These are phyloP conservation scores for Coemansia sp. DNA, from an alignment of 192 early-diverging fungal genomes.

Conservation along the genomic window DNA sequence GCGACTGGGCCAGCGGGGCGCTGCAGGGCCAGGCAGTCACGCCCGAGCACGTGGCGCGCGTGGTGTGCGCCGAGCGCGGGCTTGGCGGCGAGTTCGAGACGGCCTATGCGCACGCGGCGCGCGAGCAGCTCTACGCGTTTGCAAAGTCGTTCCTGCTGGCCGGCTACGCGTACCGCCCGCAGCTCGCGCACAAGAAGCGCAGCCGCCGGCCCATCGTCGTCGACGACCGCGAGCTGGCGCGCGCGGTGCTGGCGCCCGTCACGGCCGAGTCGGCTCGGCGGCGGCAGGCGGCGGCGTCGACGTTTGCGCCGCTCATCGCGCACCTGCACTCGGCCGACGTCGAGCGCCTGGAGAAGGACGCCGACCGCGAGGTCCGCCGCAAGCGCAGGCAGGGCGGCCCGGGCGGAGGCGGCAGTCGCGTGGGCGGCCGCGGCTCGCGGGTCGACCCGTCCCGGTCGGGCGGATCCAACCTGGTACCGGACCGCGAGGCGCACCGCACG, in stretches of 20 bases:
- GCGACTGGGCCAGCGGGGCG: constrained; percentile 44
- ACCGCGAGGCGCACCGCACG: constrained; percentile 48
- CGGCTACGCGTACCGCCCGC: constrained; percentile 80
- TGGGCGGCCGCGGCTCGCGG: background rate
- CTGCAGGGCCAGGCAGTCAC: constrained; percentile 41
- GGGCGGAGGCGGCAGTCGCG: background rate
- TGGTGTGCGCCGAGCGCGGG: constrained; percentile 74
- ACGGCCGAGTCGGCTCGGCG: constrained; percentile 31
- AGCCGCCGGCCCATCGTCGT: constrained; percentile 15
- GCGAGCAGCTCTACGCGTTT: constrained; percentile 89
- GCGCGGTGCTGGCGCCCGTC: constrained; percentile 72
- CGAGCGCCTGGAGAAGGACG: constrained; percentile 83
- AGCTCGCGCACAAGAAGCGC: constrained; percentile 46
- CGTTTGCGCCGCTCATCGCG: constrained; percentile 67
- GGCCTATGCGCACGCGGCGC: constrained; percentile 89
- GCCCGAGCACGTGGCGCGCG: constrained; percentile 88
- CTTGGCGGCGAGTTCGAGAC: constrained; percentile 90
- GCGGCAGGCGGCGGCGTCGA: constrained; percentile 59
- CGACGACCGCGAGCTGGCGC: constrained; percentile 79
- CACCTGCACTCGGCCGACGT: constrained; percentile 73
- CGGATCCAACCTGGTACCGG: constrained; percentile 14
- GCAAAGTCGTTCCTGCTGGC: constrained; percentile 82
- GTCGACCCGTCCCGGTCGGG: background rate
- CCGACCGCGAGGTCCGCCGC: constrained; percentile 80
- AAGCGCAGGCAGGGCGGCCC: constrained; percentile 75